These are phyloP conservation scores for Mercurialis annua DNA, from an alignment of 345 rosid species.

Conservation along the genomic window DNA sequence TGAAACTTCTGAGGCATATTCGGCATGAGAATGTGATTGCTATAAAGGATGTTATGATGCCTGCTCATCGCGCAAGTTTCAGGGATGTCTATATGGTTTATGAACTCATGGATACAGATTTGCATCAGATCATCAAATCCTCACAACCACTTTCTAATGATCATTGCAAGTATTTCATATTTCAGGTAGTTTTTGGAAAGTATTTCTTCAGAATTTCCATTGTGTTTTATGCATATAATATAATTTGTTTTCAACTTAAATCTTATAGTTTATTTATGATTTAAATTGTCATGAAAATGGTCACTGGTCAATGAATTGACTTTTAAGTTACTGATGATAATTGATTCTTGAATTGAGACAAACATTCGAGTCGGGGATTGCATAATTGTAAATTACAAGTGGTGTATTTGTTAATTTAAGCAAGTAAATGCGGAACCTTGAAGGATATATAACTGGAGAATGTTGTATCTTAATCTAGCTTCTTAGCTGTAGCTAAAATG, in stretches of 20 bases:
- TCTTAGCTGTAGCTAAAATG: background rate
- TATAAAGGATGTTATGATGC: conserved; percentile 79
- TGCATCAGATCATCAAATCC: conserved; percentile 82
- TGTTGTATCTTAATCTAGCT: background rate
- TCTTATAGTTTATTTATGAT: background rate
- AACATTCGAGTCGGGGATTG: background rate
- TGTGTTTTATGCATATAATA: background rate
- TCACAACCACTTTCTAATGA: conserved; percentile 64
- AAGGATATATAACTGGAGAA: background rate
- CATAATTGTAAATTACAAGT: background rate
- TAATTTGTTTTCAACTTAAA: background rate
- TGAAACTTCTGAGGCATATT: conserved; percentile 76
- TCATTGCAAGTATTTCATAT: conserved; percentile 75
- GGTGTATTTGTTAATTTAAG: background rate
- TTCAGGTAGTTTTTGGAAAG: conserved; percentile 47
- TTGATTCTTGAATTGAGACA: background rate
- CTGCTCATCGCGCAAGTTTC: conserved; percentile 57
- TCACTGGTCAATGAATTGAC: background rate
- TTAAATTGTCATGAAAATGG: background rate
- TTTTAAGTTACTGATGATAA: background rate
- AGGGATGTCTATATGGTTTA: conserved; percentile 83
- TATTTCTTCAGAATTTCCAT: background rate
- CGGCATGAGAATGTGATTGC: conserved; percentile 76
- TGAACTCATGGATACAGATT: conserved; percentile 81
- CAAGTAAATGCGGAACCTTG: background rate